Evolutionary conservation across 768 basidiomycete species (phyloP), one percentile per base, ranked within the genome.

Genomic region (Kwoniella botswanensis): DNA sequence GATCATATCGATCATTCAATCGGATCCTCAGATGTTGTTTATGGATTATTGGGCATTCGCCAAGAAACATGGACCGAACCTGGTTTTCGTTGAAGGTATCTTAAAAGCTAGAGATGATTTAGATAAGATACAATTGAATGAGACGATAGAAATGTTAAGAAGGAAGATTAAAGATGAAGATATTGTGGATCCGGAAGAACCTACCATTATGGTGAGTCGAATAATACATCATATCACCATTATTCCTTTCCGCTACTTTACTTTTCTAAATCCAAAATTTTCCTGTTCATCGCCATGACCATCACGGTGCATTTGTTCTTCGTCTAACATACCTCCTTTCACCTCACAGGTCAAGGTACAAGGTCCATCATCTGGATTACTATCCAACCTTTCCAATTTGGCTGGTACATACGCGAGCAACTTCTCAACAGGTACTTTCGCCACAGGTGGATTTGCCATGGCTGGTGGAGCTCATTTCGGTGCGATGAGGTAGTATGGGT

Each of bases 31-130:
- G 71, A 88, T 98, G 84, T 90, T 91, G 2, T 96, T 96, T 86
- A 85, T 98, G 65, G 94, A 94, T 12, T 97, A 92, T 84, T 97
- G 92, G 90, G 86, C 81, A 4, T 98, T 99, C 83, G 95, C 94
- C 18, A 93, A 93, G 79, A 89, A 91, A 24, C 92, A 96, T 83
- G 97, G 97, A 4, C 94, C 96, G 26, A 94, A 95, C 76, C 87
- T 97, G 53, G 87, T 89, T 1, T 98, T 97, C 78, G 91, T 97
- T 41, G 96, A 98, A 82, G 89, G 90, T 10, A 79, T 99, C 57
- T 91, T 98, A 88, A 92, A 90, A 81, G 89, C 92, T 4, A 88
- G 97, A 63, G 91, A 92, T 65, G 95, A 99, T 84, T 86, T 98
- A 65, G 94, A 97, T 84, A 88, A 93, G n/a, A 89, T 91, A 1